phyloP scores from a whole-genome alignment of 371 early-diverging fungal species.

The Haplosporangium sp. region DNA sequence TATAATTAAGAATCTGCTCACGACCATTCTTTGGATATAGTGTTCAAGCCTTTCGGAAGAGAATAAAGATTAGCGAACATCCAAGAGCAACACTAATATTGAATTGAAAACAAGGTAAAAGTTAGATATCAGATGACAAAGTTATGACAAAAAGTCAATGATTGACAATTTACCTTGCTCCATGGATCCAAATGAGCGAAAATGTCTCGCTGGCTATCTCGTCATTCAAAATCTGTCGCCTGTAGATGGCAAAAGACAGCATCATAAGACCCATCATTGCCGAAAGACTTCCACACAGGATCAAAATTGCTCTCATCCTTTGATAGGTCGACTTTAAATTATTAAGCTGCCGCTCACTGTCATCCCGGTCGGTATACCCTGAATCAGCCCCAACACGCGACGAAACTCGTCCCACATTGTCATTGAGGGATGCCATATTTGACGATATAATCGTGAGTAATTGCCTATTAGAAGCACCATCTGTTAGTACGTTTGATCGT shows the following conservation, averaged over 20 bases:
- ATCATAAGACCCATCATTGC: conserved; percentile 54
- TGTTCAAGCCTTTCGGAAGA: conserved; percentile 47
- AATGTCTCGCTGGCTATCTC: conserved; percentile 44
- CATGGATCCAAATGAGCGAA: conserved; percentile 55
- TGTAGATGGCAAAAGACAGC: conserved; percentile 53
- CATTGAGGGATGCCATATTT: conserved; percentile 55
- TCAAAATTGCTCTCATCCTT: conserved; percentile 48
- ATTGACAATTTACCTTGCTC: conserved; percentile 28
- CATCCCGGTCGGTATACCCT: conserved; percentile 51
- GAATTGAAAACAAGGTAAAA: neutral
- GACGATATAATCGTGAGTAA: conserved; percentile 52
- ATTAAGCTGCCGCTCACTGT: conserved; percentile 53
- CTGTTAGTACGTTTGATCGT: too few species aligned
- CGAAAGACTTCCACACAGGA: conserved; percentile 53
- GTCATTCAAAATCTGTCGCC: conserved; percentile 37
- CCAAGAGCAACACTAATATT: conserved; percentile 48
- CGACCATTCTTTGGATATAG: neutral
- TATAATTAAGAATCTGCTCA: neutral
- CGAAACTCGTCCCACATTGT: conserved; percentile 48
- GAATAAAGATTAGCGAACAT: conserved; percentile 51
- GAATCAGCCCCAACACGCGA: conserved; percentile 48
- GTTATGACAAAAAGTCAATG: too few species aligned
- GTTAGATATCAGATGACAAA: too few species aligned
- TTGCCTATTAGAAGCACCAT: conserved; percentile 20
- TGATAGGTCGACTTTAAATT: conserved; percentile 53